Conservation (phyloP, 306 rosid genomes). For the Adenanthera pavonina region DNA sequence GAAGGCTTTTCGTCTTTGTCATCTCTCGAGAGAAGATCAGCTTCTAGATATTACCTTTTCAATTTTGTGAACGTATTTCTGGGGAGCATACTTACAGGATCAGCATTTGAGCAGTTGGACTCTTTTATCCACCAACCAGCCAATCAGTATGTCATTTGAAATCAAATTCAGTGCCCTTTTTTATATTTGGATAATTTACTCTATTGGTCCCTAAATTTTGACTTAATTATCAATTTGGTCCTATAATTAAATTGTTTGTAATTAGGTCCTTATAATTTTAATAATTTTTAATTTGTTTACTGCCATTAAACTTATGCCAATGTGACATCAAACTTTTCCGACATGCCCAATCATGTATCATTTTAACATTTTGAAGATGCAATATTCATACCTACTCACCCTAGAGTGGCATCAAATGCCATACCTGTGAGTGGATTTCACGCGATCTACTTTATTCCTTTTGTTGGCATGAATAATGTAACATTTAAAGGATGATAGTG, state of each 20-base stretch:
- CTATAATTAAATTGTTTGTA: neutral
- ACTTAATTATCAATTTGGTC: neutral
- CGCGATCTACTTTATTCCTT: no score
- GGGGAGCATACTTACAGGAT: constrained; percentile 83
- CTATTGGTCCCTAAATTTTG: neutral
- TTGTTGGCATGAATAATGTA: no score
- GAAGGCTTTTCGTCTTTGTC: constrained; percentile 83
- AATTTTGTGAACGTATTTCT: constrained; percentile 86
- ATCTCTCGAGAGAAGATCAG: constrained; percentile 87
- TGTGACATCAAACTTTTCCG: no score
- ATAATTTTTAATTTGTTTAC: no score
- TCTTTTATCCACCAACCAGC: constrained; percentile 76
- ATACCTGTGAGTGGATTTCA: no score
- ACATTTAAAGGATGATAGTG: no score
- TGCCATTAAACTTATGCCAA: neutral
- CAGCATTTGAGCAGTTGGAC: constrained; percentile 82
- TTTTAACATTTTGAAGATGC: no score
- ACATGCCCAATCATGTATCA: no score
- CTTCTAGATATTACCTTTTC: constrained; percentile 88
- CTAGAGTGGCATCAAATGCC: no score
- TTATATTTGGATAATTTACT: neutral
- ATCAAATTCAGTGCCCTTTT: neutral
- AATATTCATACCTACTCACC: no score
- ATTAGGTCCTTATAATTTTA: neutral
- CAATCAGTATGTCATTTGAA: constrained; percentile 58